These are phyloP conservation scores for Nematodospora anomalae DNA, from an alignment of 1,139 yeast species.

Conservation along the genomic window DNA sequence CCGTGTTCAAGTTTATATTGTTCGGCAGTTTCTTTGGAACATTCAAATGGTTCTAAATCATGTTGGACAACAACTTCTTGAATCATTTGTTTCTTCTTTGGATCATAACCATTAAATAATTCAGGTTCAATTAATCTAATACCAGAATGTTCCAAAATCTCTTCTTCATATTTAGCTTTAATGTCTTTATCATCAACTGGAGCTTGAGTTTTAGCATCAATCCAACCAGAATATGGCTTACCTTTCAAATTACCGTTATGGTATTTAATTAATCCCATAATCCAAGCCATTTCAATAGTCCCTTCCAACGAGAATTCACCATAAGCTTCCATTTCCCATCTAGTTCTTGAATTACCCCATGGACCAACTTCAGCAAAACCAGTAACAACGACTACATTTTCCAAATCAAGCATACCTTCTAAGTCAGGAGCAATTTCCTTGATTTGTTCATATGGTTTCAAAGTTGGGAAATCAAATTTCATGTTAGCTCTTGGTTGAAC, in stretches of 20 bases:
- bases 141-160: conserved; percentile 91
- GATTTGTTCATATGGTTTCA: conserved; percentile 74
- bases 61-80: conserved; percentile 97
- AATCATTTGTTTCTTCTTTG: conserved; percentile 84
- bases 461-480: conserved; percentile 88
- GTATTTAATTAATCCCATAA: conserved; percentile 95
- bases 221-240: conserved; percentile 89
- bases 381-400: conserved; percentile 87
- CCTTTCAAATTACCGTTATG: conserved; percentile 93
- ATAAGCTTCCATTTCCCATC: conserved; percentile 98
- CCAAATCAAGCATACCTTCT: conserved; percentile 90
- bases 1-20: conserved; percentile 94
- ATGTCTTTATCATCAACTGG: conserved; percentile 95
- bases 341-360: conserved; percentile 98
- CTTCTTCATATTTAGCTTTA: conserved; percentile 85
- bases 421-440: conserved; percentile 71
- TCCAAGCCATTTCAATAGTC: conserved; percentile 99
- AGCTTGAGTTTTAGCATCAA: conserved; percentile 86
- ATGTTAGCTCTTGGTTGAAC: conserved; percentile 93
- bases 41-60: conserved; percentile 92
- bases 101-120: conserved; percentile 89
- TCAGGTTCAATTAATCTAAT: conserved; percentile 96
- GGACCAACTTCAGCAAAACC: conserved; percentile 99
- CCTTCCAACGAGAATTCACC: conserved; percentile 99
- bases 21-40: conserved; percentile 92